Base-by-base conservation (phyloP, 1,284 basidiomycete genomes). In the Exobasidium rhododendri region DNA sequence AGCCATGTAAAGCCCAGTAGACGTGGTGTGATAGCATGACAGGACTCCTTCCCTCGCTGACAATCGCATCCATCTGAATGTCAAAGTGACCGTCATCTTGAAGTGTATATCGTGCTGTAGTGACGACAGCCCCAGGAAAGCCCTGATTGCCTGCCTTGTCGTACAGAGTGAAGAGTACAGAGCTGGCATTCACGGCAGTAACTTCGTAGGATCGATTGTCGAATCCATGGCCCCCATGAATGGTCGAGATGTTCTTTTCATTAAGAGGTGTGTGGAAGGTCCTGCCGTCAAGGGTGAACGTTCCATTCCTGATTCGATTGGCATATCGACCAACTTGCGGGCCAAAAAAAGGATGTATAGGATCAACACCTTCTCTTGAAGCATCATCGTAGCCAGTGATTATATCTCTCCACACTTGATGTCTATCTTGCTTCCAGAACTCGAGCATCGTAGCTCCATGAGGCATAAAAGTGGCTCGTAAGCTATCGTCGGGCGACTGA, bases 201-300 rank as follows among this genome's bases (percentile, higher is more conserved):
- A 80, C 63, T 1, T 49, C 65, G 62, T 67, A 78, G 40, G 66
- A 63, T 20, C 66, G 61, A 11, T 72, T 65, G 40, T 75, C 72
- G 50, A 73, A 78, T 1, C 78, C 78, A 3, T 55, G 59, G 2
- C 78, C 78, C 20, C 77, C 78, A 51, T 80, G 78, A 0, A 80
- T 68, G 17, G 77, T 59, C 57, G 64, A 59, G 28, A 69, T 44
- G 14, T 55, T 40, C 29, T 71, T 68, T 58, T 73, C 70, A 62
- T 71, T 69, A 45, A 69, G 57, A 20, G 64, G 67, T 3, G 68
- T 54, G 31, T 68, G 40, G 46, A 68, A 75, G 1, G 62, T 71
- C 47, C 62, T 44, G 10, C 67, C 70, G 47, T 74, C 63, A 58
- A 73, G 56, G 53, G 62, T 63, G 55, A 73, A 76, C 10, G 74